Percentiles rank a stretch among this genome's conserved stretches.
Conservation (phyloP, 345 rosid genomes). For the Trapa incisa region DNA sequence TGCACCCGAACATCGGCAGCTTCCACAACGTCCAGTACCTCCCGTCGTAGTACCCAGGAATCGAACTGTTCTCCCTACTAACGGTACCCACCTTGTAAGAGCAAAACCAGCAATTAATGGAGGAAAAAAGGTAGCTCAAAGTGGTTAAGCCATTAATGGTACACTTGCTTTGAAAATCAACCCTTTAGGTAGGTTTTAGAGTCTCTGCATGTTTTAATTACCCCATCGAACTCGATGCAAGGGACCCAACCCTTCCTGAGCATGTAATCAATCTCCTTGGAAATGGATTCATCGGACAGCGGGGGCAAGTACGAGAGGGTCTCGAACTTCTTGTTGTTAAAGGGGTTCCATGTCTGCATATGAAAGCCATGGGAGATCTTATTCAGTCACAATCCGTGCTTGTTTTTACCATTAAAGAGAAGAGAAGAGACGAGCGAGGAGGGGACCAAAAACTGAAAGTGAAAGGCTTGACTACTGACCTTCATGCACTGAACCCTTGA, state of each 20-base stretch:
- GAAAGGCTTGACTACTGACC: slow-evolving; percentile 14
- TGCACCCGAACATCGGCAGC: slow-evolving; percentile 75
- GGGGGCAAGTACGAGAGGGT: slow-evolving; percentile 51
- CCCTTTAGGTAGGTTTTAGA: too few relatives aligned
- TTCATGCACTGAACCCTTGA: slow-evolving; percentile 46
- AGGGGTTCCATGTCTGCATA: slow-evolving; percentile 56
- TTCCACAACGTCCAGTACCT: slow-evolving; percentile 76
- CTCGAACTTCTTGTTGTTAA: slow-evolving; percentile 47
- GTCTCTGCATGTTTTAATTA: not conserved
- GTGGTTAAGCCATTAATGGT: too few relatives aligned
- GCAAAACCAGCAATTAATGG: not conserved
- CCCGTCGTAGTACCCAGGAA: slow-evolving; percentile 65
- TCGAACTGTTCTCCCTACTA: slow-evolving; percentile 28
- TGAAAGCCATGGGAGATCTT: too few relatives aligned
- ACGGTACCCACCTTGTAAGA: slow-evolving; percentile 26
- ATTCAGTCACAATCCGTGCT: too few relatives aligned
- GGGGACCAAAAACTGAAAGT: too few relatives aligned
- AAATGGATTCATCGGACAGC: slow-evolving; percentile 34
- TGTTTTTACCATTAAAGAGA: too few relatives aligned
- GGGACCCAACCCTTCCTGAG: slow-evolving; percentile 58
- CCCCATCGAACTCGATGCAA: slow-evolving; percentile 65
- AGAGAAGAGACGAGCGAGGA: too few relatives aligned
- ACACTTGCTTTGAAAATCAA: too few relatives aligned
- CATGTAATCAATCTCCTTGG: slow-evolving; percentile 55
- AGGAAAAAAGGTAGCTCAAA: not conserved